Base-by-base conservation (phyloP, 345 rosid genomes). In the Citrus mangshanensis region DNA sequence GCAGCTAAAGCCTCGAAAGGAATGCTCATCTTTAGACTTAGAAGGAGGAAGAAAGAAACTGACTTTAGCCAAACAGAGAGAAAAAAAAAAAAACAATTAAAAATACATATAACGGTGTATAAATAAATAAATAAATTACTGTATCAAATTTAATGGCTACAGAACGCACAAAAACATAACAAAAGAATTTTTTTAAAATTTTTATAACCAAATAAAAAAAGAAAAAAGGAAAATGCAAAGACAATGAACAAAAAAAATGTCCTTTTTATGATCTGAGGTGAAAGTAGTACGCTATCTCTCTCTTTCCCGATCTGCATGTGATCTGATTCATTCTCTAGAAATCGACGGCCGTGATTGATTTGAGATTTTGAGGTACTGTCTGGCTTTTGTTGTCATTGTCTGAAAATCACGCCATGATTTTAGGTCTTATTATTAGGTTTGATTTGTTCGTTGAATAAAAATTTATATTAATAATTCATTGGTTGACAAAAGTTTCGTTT, bases 341-440 rank as follows among this genome's bases (percentile, higher is more conserved):
- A 66, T 35, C 16, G 38, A 35, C 49, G 70, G 70, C 49, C 49
- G 13, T 66, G 27, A 66, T 22, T 66, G 70, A 66, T 66, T 66
- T 66, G 49, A 66, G 70, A 25, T 66, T 66, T 66, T 66, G 49
- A 66, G 70, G 70, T 66, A 66, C 16, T 35, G 25, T 35, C 46
- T 66, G 38, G 8, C 13, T 59, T 59, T n/a, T 10, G 4, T 9
- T 3, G 49, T 21, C 28, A 2, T 66, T 21, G 5, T 66, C 38
- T 66, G 70, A 37, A 35, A 64, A 18, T 66, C 9, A 66, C 27
- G 70, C 49, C 70, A 21, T 66, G 49, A 35, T 66, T 66, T 65
- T 35, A 21, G 37, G 46, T 7, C 18, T 28, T 28, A 63, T 63
- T 14, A 32, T 63, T 28, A 32, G 32, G 35, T 30, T 66, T 66